A percentile compares a stretch with the other conserved stretches of the same genome.
These are phyloP conservation scores for Alternaria gansuensis DNA, from an alignment of 2,329 filamentous ascomycete species.

Conservation along the genomic window DNA sequence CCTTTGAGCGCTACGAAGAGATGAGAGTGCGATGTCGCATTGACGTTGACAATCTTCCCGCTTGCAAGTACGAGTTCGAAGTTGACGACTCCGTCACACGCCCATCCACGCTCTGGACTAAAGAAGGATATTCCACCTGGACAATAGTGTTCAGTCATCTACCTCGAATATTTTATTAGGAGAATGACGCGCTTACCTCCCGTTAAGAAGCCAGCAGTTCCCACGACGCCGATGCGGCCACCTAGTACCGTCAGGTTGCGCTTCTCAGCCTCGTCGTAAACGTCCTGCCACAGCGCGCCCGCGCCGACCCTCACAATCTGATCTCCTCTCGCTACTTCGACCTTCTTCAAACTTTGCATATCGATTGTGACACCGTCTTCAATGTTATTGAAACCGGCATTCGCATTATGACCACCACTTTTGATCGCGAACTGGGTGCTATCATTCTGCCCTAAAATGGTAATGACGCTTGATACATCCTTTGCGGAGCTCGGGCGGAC, in stretches of 20 bases:
- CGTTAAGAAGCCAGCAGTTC: constrained; percentile 42
- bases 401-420: constrained; percentile 39
- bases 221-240: constrained; percentile 42
- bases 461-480: constrained; percentile 32
- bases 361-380: constrained; percentile 47
- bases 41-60: constrained; percentile 52
- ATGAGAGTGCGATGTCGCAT: constrained; percentile 44
- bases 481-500: constrained; percentile 29
- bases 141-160: not conserved
- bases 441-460: constrained; percentile 19
- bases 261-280: constrained; percentile 45
- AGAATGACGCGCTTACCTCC: constrained; percentile 33
- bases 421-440: constrained; percentile 36
- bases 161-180: not conserved
- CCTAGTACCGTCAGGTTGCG: constrained; percentile 31
- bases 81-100: constrained; percentile 41
- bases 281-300: constrained; percentile 48
- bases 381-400: constrained; percentile 42
- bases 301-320: constrained; percentile 35
- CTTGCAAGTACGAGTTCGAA: constrained; percentile 52
- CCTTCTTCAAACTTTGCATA: constrained; percentile 36
- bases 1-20: constrained; percentile 56
- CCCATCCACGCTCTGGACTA: constrained; percentile 32
- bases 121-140: constrained; percentile 36
- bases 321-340: constrained; percentile 24